phyloP scores from a whole-genome alignment of 2,329 filamentous ascomycete species.

The Albophoma yamanashiensis region DNA sequence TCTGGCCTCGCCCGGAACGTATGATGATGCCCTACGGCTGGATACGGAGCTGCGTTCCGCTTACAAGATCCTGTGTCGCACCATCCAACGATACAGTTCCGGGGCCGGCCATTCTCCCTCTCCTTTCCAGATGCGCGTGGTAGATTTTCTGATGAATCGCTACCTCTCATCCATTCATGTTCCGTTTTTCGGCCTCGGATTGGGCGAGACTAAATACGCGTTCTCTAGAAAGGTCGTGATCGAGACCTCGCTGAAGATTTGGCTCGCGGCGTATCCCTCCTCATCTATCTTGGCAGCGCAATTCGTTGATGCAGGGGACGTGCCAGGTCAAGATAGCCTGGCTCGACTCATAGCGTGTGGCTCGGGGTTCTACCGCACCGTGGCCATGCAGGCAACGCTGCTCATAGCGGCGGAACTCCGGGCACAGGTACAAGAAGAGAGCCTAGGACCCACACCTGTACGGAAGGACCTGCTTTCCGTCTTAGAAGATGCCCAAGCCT shows the following conservation, averaged over 20 bases:
- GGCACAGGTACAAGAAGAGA: conserved; percentile 28
- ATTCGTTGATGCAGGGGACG: no score
- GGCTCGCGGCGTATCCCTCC: conserved; percentile 7
- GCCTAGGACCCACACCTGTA: conserved; percentile 20
- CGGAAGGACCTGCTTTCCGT: conserved; percentile 30
- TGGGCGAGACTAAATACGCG: conserved; percentile 32
- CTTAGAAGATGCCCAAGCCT: conserved; percentile 28
- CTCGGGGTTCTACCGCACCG: conserved; percentile 28
- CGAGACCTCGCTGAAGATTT: conserved; percentile 37
- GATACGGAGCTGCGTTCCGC: conserved; percentile 28
- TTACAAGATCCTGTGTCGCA: conserved; percentile 29
- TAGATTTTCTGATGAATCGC: background rate
- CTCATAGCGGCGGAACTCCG: conserved; percentile 29
- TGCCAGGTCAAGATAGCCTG: conserved; percentile 13
- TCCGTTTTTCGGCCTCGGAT: conserved; percentile 32
- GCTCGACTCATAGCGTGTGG: conserved; percentile 25
- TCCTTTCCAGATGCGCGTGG: background rate
- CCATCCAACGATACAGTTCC: conserved; percentile 14
- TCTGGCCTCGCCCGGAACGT: conserved; percentile 23
- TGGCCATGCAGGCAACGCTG: conserved; percentile 22
- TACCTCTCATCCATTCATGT: conserved; percentile 39
- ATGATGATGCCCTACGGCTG: conserved; percentile 32
- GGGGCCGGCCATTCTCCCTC: conserved; percentile 4
- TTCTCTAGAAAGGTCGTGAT: conserved; percentile 38
- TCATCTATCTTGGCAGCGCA: background rate